A percentile compares a stretch with the other conserved stretches of the same genome.
Evolutionary conservation across 2,329 filamentous ascomycete species (phyloP).

Genomic region (Periglandula ipomoeae): DNA sequence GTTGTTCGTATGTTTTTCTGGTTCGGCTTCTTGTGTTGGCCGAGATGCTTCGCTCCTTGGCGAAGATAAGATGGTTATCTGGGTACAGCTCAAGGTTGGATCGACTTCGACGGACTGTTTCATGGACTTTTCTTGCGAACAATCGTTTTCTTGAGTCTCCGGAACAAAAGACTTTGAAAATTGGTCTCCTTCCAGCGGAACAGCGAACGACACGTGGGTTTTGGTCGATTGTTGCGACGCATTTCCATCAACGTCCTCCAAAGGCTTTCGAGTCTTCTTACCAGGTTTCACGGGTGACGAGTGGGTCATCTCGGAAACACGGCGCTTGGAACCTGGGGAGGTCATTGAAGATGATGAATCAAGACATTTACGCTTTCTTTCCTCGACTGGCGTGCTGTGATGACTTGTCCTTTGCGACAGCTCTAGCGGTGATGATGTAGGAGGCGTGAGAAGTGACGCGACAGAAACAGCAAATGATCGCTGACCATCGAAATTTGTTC

Average conservation of each 20-base stretch:
- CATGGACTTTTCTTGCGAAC: not conserved
- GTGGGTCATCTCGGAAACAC: not conserved
- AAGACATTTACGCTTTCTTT: conserved; percentile 8
- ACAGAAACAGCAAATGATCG: not conserved
- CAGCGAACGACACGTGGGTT: not conserved
- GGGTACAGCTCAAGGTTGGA: not conserved
- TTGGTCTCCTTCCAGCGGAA: too few relatives aligned
- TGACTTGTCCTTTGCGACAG: not conserved
- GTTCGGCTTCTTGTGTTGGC: not conserved
- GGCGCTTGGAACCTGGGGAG: conserved; percentile 13
- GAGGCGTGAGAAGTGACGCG: conserved; percentile 7
- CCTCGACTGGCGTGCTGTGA: not conserved
- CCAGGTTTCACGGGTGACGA: not conserved
- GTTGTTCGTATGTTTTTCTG: not conserved
- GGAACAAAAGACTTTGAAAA: not conserved
- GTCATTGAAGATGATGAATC: not conserved
- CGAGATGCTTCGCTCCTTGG: not conserved
- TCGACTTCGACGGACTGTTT: not conserved
- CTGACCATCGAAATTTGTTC: not conserved
- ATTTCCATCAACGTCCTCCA: conserved; percentile 17
- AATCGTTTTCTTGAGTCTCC: not conserved
- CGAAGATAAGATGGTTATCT: not conserved
- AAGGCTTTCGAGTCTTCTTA: conserved; percentile 11
- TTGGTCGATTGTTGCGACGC: conserved; percentile 7
- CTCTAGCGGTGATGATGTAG: conserved; percentile 9